A percentile compares a stretch with the other conserved stretches of the same genome.
Conservation (phyloP, 2,329 filamentous ascomycete species). For the Paecilomyces sp. region DNA sequence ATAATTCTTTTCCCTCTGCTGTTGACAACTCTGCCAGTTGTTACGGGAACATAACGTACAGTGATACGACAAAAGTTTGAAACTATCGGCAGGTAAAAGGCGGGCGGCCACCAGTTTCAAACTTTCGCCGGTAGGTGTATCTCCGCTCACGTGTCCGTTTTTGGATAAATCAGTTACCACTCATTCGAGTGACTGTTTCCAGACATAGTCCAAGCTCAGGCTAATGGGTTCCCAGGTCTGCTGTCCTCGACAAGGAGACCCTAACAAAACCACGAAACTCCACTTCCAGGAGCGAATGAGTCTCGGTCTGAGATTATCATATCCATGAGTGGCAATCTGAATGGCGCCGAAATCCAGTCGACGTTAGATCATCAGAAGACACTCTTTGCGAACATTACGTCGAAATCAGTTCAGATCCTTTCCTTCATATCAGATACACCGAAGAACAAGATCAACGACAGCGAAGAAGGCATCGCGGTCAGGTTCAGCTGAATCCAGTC, state of each 20-base stretch:
- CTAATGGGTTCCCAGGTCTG: neutral
- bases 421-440: slow-evolving; percentile 26
- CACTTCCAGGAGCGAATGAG: neutral
- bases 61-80: too few species aligned
- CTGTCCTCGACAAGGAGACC: neutral
- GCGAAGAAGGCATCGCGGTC: slow-evolving; percentile 37
- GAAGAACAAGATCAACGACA: slow-evolving; percentile 35
- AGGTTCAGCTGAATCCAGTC: slow-evolving; percentile 41
- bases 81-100: too few species aligned
- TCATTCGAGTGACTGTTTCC: neutral
- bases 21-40: too few species aligned
- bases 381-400: neutral
- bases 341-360: neutral
- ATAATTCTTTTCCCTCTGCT: too few species aligned
- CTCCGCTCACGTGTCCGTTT: neutral
- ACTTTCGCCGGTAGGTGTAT: too few species aligned
- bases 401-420: too few species aligned
- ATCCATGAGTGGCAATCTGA: neutral
- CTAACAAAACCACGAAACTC: neutral
- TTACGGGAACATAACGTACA: too few species aligned
- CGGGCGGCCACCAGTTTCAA: too few species aligned
- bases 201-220: neutral
- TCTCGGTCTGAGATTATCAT: neutral
- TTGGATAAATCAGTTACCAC: neutral
- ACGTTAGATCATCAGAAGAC: neutral